phyloP scores from a whole-genome alignment of 2,329 filamentous ascomycete species.

The Cladophialophora carrionii region DNA sequence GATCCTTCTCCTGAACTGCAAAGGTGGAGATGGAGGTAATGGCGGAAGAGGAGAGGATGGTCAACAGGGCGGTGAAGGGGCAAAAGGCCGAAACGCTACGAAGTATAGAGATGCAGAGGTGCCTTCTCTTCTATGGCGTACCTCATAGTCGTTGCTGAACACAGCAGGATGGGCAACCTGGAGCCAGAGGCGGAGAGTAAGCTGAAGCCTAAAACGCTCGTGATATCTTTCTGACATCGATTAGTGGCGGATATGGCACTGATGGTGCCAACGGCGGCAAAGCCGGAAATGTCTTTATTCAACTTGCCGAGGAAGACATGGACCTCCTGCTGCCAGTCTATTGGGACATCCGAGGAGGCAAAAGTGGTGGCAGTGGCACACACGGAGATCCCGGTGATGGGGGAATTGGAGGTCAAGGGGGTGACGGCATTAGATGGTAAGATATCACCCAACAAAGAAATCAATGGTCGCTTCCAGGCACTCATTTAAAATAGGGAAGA shows the following conservation, averaged over 20 bases:
- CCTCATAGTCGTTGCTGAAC: not conserved
- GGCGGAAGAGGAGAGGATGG: constrained; percentile 30
- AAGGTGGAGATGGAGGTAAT: constrained; percentile 20
- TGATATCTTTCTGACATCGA: not conserved
- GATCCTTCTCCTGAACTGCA: constrained; percentile 7
- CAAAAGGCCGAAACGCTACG: constrained; percentile 12
- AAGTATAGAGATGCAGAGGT: constrained; percentile 13
- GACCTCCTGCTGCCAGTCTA: constrained; percentile 27
- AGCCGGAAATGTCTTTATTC: constrained; percentile 24
- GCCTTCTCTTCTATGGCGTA: not conserved
- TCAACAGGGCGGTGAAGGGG: constrained; percentile 20
- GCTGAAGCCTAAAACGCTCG: not conserved
- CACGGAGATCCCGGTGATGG: constrained; percentile 10
- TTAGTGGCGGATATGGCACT: constrained; percentile 24
- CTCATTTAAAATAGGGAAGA: constrained; percentile 5
- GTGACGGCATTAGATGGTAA: constrained; percentile 7
- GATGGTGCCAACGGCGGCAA: constrained; percentile 28
- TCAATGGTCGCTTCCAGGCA: not conserved
- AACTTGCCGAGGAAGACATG: constrained; percentile 24
- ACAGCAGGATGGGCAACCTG: constrained; percentile 2
- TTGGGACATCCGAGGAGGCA: constrained; percentile 16
- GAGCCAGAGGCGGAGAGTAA: constrained; percentile 5
- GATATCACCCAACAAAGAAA: not conserved
- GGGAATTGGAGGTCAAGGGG: constrained; percentile 6
- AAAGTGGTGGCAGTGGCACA: constrained; percentile 6